These are phyloP conservation scores for Rubus parviflorus DNA, from an alignment of 306 rosid genomes.

Conservation along the genomic window DNA sequence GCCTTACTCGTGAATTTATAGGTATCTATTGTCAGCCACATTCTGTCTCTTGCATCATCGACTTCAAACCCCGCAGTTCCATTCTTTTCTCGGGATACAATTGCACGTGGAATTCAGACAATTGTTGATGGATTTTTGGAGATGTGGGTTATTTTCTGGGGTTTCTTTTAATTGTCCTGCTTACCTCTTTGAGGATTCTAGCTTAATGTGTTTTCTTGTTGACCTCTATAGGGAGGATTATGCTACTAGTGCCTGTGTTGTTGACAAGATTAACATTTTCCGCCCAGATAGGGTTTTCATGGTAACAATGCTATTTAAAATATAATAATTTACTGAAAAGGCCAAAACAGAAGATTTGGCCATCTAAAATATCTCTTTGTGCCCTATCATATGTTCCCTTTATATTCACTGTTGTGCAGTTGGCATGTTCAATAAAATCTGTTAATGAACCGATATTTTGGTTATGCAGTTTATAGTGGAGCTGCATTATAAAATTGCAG, in stretches of 20 bases:
- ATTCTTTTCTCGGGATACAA: slow-evolving; percentile 60
- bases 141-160: slow-evolving; percentile 44
- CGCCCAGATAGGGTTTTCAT: slow-evolving; percentile 87
- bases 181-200: slow-evolving; percentile 5
- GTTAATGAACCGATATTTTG: slow-evolving; percentile 27
- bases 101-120: slow-evolving; percentile 57
- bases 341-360: not conserved
- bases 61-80: slow-evolving; percentile 67
- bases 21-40: slow-evolving; percentile 84
- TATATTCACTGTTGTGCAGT: slow-evolving; percentile 20
- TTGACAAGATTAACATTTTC: slow-evolving; percentile 82
- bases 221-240: slow-evolving; percentile 55
- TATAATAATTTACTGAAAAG: not conserved
- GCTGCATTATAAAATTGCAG: slow-evolving; percentile 75
- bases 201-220: slow-evolving; percentile 31
- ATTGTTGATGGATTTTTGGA: slow-evolving; percentile 92
- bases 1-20: slow-evolving; percentile 30
- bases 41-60: slow-evolving; percentile 72
- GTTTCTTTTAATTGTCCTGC: slow-evolving; percentile 10
- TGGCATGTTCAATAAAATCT: slow-evolving; percentile 27
- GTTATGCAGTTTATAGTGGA: slow-evolving; percentile 78
- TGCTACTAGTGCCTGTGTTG: slow-evolving; percentile 46
- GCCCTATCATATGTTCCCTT: not conserved
- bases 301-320: slow-evolving; percentile 45
- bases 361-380: not conserved